Evolutionary conservation across 257 asterid species (phyloP), one percentile per base, ranked within the genome.

Genomic region (Fraxinus quadrangulata): DNA sequence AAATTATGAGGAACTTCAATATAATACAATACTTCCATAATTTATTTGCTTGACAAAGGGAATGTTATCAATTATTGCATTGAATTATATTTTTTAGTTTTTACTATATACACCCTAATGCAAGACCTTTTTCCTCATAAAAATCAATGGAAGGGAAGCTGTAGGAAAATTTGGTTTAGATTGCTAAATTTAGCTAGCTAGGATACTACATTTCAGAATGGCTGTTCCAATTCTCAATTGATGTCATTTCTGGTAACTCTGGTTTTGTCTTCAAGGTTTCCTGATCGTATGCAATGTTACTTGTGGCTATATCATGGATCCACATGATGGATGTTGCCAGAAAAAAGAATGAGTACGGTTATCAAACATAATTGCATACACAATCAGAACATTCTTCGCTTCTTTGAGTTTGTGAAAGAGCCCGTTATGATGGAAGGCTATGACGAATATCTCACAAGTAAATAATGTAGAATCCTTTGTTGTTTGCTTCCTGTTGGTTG

Each of bases 361-460:
- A 5, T 16, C 33, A 19, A n/a, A n/a, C 6, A 63, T 8, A 63
- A 23, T 9, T 23, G 31, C n/a, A 3, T 63, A 63, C 68, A 10
- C 33, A 21, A 63, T 24, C 68, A 21, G 34, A 63, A 24, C 8
- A 63, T 9, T 63, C 5, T 63, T 63, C 12, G 6, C 68, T 63
- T 59, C 30, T 59, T 24, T 24, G 24, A 63, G 31, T 63, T 63
- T 63, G 68, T 63, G 33, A 63, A 61, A 63, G 68, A 63, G 68
- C 63, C 21, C 19, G 6, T 19, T 11, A 45, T 45, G 11, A 5
- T 51, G 63, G 10, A 51, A 17, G 63, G 63, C 19, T 19, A 7
- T 63, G 67, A 63, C 31, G 7, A 6, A 56, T 56, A 54, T 56
- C 30, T 56, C 30, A 56, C 28, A 3, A 19, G 67, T 2, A 63